Evolutionary conservation across 2,329 filamentous ascomycete genomes (phyloP), one percentile per base, ranked within the genome.

Genomic region (Periconia sp.): DNA sequence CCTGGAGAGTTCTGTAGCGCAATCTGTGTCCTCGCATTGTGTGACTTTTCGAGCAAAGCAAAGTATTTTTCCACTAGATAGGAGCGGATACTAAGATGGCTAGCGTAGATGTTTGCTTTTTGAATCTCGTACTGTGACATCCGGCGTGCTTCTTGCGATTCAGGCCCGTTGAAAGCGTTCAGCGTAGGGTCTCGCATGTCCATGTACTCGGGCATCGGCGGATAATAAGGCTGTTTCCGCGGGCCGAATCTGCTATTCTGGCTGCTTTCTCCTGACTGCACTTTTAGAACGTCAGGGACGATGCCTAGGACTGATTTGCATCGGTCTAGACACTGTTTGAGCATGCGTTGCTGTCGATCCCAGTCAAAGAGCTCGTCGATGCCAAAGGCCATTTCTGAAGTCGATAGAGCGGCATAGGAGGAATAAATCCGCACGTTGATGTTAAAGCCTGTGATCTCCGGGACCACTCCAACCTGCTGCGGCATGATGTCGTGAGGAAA

Each of bases 41-140:
- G 54, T 56, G 86, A 82, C 1, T 84, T 81, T 39, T 91, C 87
- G 25, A 85, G 83, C 1, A 94, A 77, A 56, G 84, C 85, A 68
- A 89, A 89, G 71, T 92, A 95, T 52, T 91, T 86, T 66, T 95
- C 89, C 0, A 95, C 89, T 43, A 92, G 84, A 65, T 90, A 92
- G 0, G 88, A 92, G 17, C 91, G 81, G 0, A 89, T 95, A 2
- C 86, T 85, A 8, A 96, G 76, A 59, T 91, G 87, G 5, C 87
- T 92, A 2, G 86, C 84, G 62, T 92, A 90, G 26, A 96, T 88
- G 66, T 95, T 95, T 5, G 89, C 88, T 65, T 95, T 95, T 66
- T 95, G 90, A 21, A 96, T 94, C 70, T 95, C 91, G 54, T 86
- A 90, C 63, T 94, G 89, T 4, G 91, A 73, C 21, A 62, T 59